Base-by-base conservation (phyloP, 148 eudicot genomes). In the Chenopodium album region DNA sequence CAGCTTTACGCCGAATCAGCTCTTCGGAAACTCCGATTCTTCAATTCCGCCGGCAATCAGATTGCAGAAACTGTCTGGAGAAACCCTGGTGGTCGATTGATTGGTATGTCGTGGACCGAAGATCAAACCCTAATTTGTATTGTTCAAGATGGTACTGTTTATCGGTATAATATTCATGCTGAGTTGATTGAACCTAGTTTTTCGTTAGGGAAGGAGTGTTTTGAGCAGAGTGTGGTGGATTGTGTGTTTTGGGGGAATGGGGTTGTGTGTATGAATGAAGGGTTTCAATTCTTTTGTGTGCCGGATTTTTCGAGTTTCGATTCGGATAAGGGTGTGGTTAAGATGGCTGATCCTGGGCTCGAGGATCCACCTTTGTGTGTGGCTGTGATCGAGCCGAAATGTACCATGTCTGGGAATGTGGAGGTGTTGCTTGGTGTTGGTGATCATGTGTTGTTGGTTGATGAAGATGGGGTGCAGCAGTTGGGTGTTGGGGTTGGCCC, bases 221-320 rank as follows among this genome's bases (percentile, higher is more conserved):
- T 92, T 74, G 88, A 88, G 80, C 82, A 92, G 14, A 94, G 97
- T 79, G 97, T 97, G 69, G 98, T 97, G 50, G 99, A 97, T 59
- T 97, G 99, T 75, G 91, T 94, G 82, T 94, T 97, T 87, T 97
- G 98, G 98, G 98, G 98, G 67, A 94, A 90, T 81, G 99, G 98
- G 4, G 87, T 92, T 34, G 97, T 94, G 52, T 94, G 98, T 81
- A 89, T 96, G 65, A 96, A 92, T 67, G 99, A 96, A 88, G 94
- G 89, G 32, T 89, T 90, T 78, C 89, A 90, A 71, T 74, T 96
- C 66, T 94, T 94, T 22, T 92, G 92, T 34, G 88, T 96, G 37
- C 87, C 92, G 10, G 99, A 96, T 87, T 90, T 94, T 44, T 86
- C 89, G 80, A 89, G 81, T 74, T 84, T 92, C 28, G 85, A 64